Evolutionary conservation across 345 rosid genomes (phyloP), one percentile per base, ranked within the genome.

Genomic region (Abelmoschus esculentus): DNA sequence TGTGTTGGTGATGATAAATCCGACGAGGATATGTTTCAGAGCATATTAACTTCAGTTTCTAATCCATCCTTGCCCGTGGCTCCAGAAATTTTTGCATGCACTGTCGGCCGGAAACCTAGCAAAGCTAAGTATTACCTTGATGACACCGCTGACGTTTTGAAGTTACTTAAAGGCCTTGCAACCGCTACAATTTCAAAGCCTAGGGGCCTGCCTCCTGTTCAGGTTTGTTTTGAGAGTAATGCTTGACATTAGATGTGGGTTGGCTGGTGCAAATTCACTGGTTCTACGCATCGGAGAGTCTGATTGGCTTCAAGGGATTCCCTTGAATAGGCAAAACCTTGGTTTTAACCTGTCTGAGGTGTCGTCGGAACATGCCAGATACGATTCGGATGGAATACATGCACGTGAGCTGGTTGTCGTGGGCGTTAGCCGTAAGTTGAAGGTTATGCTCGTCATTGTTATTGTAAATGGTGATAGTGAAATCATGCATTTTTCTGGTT

Each of bases 1-100:
- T 92, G 98, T 70, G 78, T 89, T 68, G 96, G 96, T 31, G 98
- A 92, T 71, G 98, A 92, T 79, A 83, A 85, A 85, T 91, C 96
- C 19, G 97, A 91, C 72, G 96, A 91, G 69, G 97, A 91, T 79
- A 91, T 91, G 97, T 92, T 92, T 72, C 87, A 89, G 78, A 87
- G 91, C 82, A 86, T 89, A 77, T 74, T 78, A 49, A 82, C 78
- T 74, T 79, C 82, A n/a, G 79, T 81, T 67, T 77, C 84, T 36
- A 62, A 76, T 74, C 82, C 87, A 3, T 83, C 85, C 32, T 76
- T 85, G 70, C 87, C 86, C n/a, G 66, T 53, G 54, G 66, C 80
- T 72, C 96, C 93, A 0, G 96, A 92, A 78, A 85, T 92, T 22
- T 87, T 88, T 40, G 98, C 98, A 11, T 89, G 98, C 85, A 92